These are phyloP conservation scores for Penicillium waksmanii DNA, from an alignment of 495 filamentous ascomycete species.

Conservation along the genomic window DNA sequence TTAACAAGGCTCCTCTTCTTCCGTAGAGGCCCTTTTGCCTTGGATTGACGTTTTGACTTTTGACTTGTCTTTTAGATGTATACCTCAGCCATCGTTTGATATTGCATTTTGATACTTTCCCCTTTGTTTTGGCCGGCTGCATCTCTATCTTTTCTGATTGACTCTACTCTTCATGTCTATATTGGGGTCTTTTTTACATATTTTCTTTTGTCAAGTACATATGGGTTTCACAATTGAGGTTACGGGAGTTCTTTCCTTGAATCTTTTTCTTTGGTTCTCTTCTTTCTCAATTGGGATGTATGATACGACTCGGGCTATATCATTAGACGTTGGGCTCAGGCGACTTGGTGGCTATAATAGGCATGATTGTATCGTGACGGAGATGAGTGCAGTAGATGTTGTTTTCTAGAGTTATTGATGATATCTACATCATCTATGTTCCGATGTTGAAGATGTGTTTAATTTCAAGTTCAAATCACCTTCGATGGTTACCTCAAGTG, in stretches of 20 bases:
- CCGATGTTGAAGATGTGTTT: no score
- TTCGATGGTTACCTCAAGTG: no score
- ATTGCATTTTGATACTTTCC: constrained; percentile 9
- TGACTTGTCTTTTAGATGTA: neutral
- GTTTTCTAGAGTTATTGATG: no score
- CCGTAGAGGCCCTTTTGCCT: constrained; percentile 18
- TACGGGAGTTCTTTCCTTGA: constrained; percentile 15
- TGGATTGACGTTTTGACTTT: neutral
- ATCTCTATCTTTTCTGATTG: constrained; percentile 6
- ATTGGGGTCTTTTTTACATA: constrained; percentile 18
- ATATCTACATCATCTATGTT: no score
- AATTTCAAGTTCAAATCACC: no score
- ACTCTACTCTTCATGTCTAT: constrained; percentile 14
- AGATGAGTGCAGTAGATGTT: no score
- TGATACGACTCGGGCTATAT: constrained; percentile 6
- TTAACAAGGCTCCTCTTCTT: constrained; percentile 29
- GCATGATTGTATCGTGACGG: no score
- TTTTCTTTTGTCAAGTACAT: constrained; percentile 36
- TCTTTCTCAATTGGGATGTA: constrained; percentile 7
- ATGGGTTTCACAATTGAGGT: constrained; percentile 31
- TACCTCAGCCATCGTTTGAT: neutral
- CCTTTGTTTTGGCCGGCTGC: neutral
- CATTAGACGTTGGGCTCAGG: neutral
- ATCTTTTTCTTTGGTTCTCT: constrained; percentile 11
- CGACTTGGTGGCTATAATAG: neutral